Conservation (phyloP, 345 rosid species). For the Barbarea vulgaris region DNA sequence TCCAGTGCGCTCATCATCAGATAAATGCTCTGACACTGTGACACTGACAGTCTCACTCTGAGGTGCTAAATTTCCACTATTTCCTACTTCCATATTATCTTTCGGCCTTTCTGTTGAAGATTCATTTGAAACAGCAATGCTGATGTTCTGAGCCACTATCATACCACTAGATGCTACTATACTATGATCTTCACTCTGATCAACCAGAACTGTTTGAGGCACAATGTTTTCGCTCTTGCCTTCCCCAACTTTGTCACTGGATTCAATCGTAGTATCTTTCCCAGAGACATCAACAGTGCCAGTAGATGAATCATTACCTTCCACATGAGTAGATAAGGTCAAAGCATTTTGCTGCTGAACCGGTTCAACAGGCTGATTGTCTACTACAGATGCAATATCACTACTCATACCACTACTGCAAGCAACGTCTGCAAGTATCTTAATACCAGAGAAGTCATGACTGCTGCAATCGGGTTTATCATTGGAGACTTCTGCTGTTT, state of each 20-base stretch:
- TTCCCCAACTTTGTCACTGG: constrained; percentile 15
- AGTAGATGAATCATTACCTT: constrained; percentile 28
- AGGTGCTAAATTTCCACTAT: constrained; percentile 36
- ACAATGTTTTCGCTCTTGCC: neutral
- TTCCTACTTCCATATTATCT: constrained; percentile 11
- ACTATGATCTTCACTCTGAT: neutral
- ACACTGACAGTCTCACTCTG: constrained; percentile 2
- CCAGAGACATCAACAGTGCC: constrained; percentile 19
- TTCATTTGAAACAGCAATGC: constrained; percentile 27
- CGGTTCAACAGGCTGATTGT: constrained; percentile 7
- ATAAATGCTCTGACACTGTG: constrained; percentile 25
- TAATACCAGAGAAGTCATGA: constrained; percentile 65
- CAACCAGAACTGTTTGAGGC: constrained; percentile 2
- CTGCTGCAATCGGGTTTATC: constrained; percentile 34
- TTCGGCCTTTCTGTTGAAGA: constrained; percentile 28
- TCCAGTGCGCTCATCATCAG: constrained; percentile 22
- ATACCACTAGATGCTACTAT: constrained; percentile 10
- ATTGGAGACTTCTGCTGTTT: constrained; percentile 11
- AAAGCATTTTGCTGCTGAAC: neutral
- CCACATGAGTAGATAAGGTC: constrained; percentile 7
- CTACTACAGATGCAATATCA: constrained; percentile 30
- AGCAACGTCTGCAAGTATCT: constrained; percentile 66
- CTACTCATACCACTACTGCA: constrained; percentile 43
- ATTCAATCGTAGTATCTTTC: constrained; percentile 29
- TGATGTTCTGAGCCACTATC: neutral